Percentiles rank a stretch among this genome's conserved stretches.
Evolutionary conservation across 2,329 filamentous ascomycete species (phyloP).

Genomic region (Mycosphaerella sp.): DNA sequence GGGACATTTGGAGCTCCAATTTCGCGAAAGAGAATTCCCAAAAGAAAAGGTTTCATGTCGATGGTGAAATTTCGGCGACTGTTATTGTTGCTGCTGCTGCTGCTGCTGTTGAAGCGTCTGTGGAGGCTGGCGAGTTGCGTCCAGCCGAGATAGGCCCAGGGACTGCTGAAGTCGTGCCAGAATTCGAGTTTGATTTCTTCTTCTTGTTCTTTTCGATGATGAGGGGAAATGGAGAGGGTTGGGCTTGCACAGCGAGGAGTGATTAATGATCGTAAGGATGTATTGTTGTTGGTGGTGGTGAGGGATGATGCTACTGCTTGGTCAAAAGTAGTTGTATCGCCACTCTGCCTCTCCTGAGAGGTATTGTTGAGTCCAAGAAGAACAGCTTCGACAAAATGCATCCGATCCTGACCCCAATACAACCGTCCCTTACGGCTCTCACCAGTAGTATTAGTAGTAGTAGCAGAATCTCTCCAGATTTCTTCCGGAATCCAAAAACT

Average conservation of each 20-base stretch:
- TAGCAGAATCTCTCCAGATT: slow-evolving; percentile 12
- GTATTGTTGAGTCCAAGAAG: slow-evolving; percentile 9
- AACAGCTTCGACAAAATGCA: slow-evolving; percentile 23
- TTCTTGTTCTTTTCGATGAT: too few species aligned
- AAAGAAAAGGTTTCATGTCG: slow-evolving; percentile 23
- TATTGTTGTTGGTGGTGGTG: background rate
- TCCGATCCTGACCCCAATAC: slow-evolving; percentile 25
- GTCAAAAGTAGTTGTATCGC: slow-evolving; percentile 1
- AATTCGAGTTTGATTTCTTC: slow-evolving; percentile 22
- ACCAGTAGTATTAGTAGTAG: background rate
- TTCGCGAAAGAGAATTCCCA: slow-evolving; percentile 23
- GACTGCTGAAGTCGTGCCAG: slow-evolving; percentile 23
- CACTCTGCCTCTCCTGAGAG: slow-evolving; percentile 7
- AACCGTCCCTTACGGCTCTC: slow-evolving; percentile 12
- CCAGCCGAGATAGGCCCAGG: slow-evolving; percentile 22
- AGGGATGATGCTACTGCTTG: background rate
- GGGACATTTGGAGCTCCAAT: slow-evolving; percentile 23
- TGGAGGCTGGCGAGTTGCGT: slow-evolving; percentile 18
- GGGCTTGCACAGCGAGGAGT: too few species aligned
- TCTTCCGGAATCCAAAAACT: slow-evolving; percentile 20
- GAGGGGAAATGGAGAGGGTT: too few species aligned
- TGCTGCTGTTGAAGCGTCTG: slow-evolving; percentile 15
- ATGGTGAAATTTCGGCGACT: slow-evolving; percentile 5
- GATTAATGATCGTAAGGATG: slow-evolving; percentile 7
- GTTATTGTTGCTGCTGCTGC: too few species aligned